Evolutionary conservation across 164 flowering plant genomes (phyloP), one percentile per base, ranked within the genome.

Genomic region (Sextonia rubra): DNA sequence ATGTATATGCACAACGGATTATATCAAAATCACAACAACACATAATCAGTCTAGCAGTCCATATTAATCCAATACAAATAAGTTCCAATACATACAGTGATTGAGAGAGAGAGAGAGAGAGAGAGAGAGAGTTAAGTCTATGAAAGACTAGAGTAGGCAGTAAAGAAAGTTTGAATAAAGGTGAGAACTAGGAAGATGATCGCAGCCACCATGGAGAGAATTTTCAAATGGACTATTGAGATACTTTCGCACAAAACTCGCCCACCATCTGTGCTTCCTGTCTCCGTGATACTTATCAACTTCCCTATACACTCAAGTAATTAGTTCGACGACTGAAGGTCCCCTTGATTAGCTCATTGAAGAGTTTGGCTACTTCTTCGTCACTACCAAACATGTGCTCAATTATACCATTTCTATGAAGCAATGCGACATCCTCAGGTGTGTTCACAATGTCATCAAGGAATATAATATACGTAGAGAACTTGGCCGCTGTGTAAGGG

Each of bases 181-280:
- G 58, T 44, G 48, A 68, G 70, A 3, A 68, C 26, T 15, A 68
- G 30, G 17, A 68, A 55, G 52, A 68, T 22, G 26, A 68, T 68
- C 12, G 55, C 70, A 8, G 70, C 70, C 18, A 47, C 49, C 8
- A 68, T 7, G 11, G 70, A 47, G 52, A n/a, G 0, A 20, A 68
- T 12, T n/a, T 52, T 26, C 70, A 52, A 52, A 68, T 20, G 70
- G 70, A 22, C 47, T 68, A 26, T 55, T 68, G 48, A 68, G 47
- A 44, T 68, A 47, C 22, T 68, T 26, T 9, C 24, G 70, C 52
- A 68, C 24, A 23, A 30, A 47, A 1, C 24, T n/a, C 1, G 70
- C 56, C 70, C 70, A 20, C 58, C 70, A 68, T 14, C 12, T 47
- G 56, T 68, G 70, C 70, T 56, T 37, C 12, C 17, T 11, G 52